Base-by-base conservation (phyloP, 345 rosid species). In the Citrus medica region DNA sequence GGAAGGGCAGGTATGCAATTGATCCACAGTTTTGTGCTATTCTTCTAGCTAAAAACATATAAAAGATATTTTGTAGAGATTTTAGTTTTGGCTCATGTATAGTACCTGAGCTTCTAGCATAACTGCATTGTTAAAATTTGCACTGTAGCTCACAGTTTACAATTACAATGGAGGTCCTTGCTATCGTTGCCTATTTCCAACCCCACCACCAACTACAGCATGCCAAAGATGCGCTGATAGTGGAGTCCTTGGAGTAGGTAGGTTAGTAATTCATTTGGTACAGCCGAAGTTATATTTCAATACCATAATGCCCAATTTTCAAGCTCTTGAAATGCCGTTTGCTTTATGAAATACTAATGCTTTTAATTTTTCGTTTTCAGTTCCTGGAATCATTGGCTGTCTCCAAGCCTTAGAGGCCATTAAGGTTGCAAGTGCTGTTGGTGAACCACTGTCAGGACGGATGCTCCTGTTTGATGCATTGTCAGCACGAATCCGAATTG, bases 401-500 rank as follows among this genome's bases (percentile, higher is more conserved):
- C 94, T 96, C 62, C 97, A 96, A 89, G 99, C 95, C 30, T 84
- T 94, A n/a, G 99, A 96, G 85, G 95, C 97, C 61, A 86, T 94
- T 65, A 96, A 96, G 87, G 93, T 96, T 35, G 97, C 98, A 6
- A 85, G 91, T 80, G 85, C 80, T 75, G 79, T 94, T 77, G 99
- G 99, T 30, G 99, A 95, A 77, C 91, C 98, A 71, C 91, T 95
- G 51, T 87, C 97, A 24, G 93, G 84, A 77, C 82, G 94, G 81
- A 96, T 96, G 97, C 97, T 96, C 82, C 89, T 96, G 59, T 86
- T 96, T 82, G 99, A 96, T 88, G 98, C 99, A 30, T 82, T 96
- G 78, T 90, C 94, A 24, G 90, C 92, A 46, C 87, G 94, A 76
- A 87, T 96, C 65, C 97, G 99, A 51, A 79, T 88, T 71, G 99